Conservation (phyloP, 2,329 filamentous ascomycete genomes). For the Monilinia fructicola region DNA sequence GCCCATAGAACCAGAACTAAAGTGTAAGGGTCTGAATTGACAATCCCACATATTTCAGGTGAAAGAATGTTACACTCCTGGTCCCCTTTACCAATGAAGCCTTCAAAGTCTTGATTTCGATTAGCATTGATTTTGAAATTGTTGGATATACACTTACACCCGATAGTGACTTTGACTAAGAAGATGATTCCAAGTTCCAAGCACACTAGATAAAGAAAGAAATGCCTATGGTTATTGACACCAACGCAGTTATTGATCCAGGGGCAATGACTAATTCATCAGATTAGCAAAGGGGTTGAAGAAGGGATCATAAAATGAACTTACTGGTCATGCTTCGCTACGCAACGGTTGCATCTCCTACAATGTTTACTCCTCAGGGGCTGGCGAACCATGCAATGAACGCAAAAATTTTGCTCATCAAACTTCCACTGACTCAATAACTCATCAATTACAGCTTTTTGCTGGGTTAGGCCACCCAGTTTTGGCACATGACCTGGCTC, state of each 20-base stretch:
- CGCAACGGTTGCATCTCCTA: slow-evolving; percentile 83
- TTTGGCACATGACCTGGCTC: slow-evolving; percentile 95
- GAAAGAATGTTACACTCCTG: slow-evolving; percentile 72
- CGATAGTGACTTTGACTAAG: slow-evolving; percentile 70
- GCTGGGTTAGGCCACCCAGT: slow-evolving; percentile 81
- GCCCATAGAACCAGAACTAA: slow-evolving; percentile 78
- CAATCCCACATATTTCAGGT: slow-evolving; percentile 69
- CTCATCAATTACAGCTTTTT: slow-evolving; percentile 85
- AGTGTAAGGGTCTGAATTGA: slow-evolving; percentile 82
- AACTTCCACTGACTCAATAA: slow-evolving; percentile 83
- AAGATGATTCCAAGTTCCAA: slow-evolving; percentile 73
- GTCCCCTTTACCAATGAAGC: slow-evolving; percentile 53
- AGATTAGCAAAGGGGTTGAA: background rate
- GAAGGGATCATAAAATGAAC: slow-evolving; percentile 39
- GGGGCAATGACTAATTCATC: slow-evolving; percentile 73
- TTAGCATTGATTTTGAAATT: slow-evolving; percentile 33
- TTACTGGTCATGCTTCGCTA: slow-evolving; percentile 96
- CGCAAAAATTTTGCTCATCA: slow-evolving; percentile 91
- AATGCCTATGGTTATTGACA: slow-evolving; percentile 93
- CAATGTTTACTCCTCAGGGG: slow-evolving; percentile 96
- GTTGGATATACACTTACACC: slow-evolving; percentile 55
- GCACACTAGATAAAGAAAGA: slow-evolving; percentile 82
- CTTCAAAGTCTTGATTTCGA: slow-evolving; percentile 58
- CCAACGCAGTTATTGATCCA: slow-evolving; percentile 98
- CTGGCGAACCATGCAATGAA: slow-evolving; percentile 89